phyloP scores from a whole-genome alignment of 768 basidiomycete species.

The Lactarius pseudohatsudake region DNA sequence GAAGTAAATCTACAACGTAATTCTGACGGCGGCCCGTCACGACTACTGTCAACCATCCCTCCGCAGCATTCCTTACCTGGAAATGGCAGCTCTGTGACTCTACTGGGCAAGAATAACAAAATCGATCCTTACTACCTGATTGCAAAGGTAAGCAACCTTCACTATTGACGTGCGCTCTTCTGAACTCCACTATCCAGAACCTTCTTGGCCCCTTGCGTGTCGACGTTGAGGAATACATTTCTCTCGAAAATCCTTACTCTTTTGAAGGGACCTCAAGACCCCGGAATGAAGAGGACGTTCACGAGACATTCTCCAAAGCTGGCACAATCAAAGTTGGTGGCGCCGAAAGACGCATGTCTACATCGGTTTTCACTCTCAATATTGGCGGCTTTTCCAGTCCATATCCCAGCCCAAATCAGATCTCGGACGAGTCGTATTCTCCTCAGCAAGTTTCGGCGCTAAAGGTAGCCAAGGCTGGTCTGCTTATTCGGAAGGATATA shows the following conservation, averaged over 20 bases:
- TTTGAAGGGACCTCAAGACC: conserved; percentile 64
- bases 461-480: conserved; percentile 77
- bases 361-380: conserved; percentile 44
- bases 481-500: conserved; percentile 83
- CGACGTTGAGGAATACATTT: conserved; percentile 57
- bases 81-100: conserved; percentile 38
- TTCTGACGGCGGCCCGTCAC: conserved; percentile 41
- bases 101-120: conserved; percentile 60
- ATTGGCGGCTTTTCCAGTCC: conserved; percentile 38
- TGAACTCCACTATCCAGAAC: conserved; percentile 44
- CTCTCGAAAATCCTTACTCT: conserved; percentile 62
- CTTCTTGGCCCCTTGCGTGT: conserved; percentile 67
- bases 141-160: conserved; percentile 54
- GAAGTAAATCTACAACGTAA: conserved; percentile 63
- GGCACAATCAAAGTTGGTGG: conserved; percentile 55
- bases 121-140: conserved; percentile 94
- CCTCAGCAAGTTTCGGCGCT: conserved; percentile 46
- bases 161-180: conserved; percentile 8
- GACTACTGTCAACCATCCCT: conserved; percentile 41
- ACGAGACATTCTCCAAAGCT: conserved; percentile 61
- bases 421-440: conserved; percentile 34
- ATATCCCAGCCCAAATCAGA: conserved; percentile 30
- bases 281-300: conserved; percentile 68
- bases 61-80: conserved; percentile 33
- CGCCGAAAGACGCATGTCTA: conserved; percentile 38